These are phyloP conservation scores for Pythium coloratum DNA, from an alignment of 352 stramenopile genomes.

Conservation along the genomic window DNA sequence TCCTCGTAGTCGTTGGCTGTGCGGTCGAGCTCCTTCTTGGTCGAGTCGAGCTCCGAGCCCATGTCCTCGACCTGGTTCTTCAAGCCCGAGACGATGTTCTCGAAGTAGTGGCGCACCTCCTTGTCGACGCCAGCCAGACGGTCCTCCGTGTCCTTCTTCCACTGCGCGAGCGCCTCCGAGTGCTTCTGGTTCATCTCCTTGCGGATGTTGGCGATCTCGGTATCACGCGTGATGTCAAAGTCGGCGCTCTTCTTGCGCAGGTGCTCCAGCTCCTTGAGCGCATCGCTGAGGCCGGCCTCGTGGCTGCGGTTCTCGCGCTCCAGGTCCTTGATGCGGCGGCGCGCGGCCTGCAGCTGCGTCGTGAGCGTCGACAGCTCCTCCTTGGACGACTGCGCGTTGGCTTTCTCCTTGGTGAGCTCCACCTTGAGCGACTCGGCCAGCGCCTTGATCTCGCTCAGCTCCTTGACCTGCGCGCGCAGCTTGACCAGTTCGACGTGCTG, in stretches of 20 bases:
- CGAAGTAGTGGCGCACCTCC: slow-evolving; percentile 76
- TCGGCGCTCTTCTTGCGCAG: slow-evolving; percentile 71
- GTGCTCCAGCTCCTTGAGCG: slow-evolving; percentile 66
- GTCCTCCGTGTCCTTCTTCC: slow-evolving; percentile 81
- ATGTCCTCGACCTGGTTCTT: slow-evolving; percentile 69
- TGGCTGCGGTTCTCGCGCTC: slow-evolving; percentile 65
- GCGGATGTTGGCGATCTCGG: slow-evolving; percentile 65
- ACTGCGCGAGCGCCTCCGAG: slow-evolving; percentile 66
- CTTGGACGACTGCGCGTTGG: slow-evolving; percentile 71
- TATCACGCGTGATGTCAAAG: slow-evolving; percentile 70
- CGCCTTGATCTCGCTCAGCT: slow-evolving; percentile 60
- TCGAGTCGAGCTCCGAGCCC: slow-evolving; percentile 56
- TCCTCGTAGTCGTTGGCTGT: slow-evolving; percentile 83
- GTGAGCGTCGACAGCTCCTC: slow-evolving; percentile 70
- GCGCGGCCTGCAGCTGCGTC: slow-evolving; percentile 61
- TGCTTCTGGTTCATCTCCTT: slow-evolving; percentile 81
- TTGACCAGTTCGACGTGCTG: slow-evolving; percentile 78
- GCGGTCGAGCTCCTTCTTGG: slow-evolving; percentile 73
- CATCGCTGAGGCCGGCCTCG: slow-evolving; percentile 48
- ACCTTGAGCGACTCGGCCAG: slow-evolving; percentile 49
- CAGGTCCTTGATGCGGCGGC: slow-evolving; percentile 68
- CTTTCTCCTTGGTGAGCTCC: slow-evolving; percentile 58
- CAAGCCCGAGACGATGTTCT: slow-evolving; percentile 47
- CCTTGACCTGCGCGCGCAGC: slow-evolving; percentile 67
- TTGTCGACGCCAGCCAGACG: slow-evolving; percentile 66